These are phyloP conservation scores for Phenoliferia sp. DNA, from an alignment of 1,284 basidiomycete species.

Conservation along the genomic window DNA sequence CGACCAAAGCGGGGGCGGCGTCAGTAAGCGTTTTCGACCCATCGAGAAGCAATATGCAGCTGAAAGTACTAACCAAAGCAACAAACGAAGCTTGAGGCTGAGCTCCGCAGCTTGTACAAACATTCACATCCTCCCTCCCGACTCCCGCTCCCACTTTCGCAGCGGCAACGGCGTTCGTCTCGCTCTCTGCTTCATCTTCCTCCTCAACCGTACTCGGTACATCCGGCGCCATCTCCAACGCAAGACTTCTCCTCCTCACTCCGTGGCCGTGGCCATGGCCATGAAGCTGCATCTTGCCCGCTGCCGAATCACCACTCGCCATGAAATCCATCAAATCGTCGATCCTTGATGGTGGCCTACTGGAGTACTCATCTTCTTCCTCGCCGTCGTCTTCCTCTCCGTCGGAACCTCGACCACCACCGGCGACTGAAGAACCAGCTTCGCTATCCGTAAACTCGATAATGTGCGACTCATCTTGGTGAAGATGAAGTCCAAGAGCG, in stretches of 20 bases:
- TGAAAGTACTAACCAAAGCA: conserved; percentile 15
- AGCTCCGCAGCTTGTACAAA: conserved; percentile 14
- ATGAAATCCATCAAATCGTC: too few relatives aligned
- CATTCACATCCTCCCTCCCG: not conserved
- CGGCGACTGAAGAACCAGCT: not conserved
- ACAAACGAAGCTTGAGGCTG: conserved; percentile 13
- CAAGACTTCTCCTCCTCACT: too few relatives aligned
- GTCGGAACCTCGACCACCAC: too few relatives aligned
- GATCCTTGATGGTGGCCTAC: not conserved
- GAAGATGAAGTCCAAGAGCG: not conserved
- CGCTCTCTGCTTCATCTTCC: not conserved
- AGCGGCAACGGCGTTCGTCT: not conserved
- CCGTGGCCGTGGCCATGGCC: too few relatives aligned
- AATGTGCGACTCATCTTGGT: conserved; percentile 1
- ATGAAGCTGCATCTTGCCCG: too few relatives aligned
- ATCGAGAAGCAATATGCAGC: not conserved
- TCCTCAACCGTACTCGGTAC: not conserved
- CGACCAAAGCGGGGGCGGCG: not conserved
- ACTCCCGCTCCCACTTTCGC: not conserved
- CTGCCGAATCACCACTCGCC: too few relatives aligned
- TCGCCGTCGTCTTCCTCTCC: not conserved
- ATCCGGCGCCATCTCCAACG: not conserved
- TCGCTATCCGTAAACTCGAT: not conserved
- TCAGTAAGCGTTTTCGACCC: not conserved
- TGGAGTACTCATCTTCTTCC: not conserved